These are phyloP conservation scores for Colletotrichum euphorbiae DNA, from an alignment of 2,329 filamentous ascomycete genomes.

Conservation along the genomic window DNA sequence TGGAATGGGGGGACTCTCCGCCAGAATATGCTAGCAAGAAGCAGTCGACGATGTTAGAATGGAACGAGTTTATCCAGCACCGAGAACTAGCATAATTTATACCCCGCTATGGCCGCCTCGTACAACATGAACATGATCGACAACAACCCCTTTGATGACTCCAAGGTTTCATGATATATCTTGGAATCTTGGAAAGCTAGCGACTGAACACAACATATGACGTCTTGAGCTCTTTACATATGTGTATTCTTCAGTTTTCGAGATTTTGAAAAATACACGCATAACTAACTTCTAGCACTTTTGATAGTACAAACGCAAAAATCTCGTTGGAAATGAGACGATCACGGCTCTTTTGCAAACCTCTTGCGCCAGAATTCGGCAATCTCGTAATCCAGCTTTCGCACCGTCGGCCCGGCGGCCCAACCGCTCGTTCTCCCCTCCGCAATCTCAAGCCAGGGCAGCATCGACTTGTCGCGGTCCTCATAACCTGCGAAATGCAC, in stretches of 20 bases:
- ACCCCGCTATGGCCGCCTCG: too few relatives aligned
- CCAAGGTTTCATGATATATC: too few relatives aligned
- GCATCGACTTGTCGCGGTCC: not conserved
- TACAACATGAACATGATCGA: too few relatives aligned
- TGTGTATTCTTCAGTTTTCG: too few relatives aligned
- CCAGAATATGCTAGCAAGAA: not conserved
- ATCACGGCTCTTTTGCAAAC: not conserved
- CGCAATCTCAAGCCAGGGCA: not conserved
- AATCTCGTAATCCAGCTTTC: conserved; percentile 11
- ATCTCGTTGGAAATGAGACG: too few relatives aligned
- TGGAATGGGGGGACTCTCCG: not conserved
- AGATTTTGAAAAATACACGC: too few relatives aligned
- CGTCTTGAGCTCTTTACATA: too few relatives aligned
- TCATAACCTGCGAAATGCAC: not conserved
- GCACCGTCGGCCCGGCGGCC: not conserved
- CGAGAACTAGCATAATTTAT: not conserved
- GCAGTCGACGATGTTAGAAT: not conserved
- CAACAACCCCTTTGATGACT: too few relatives aligned
- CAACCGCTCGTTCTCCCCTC: conserved; percentile 1
- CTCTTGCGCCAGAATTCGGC: conserved; percentile 4
- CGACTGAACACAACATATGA: too few relatives aligned
- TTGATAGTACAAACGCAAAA: too few relatives aligned
- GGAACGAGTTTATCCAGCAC: not conserved
- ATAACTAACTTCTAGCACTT: too few relatives aligned
- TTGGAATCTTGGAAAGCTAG: too few relatives aligned